Conservation (phyloP, 2,329 filamentous ascomycete species). For the Rutstroemia sydowiana region DNA sequence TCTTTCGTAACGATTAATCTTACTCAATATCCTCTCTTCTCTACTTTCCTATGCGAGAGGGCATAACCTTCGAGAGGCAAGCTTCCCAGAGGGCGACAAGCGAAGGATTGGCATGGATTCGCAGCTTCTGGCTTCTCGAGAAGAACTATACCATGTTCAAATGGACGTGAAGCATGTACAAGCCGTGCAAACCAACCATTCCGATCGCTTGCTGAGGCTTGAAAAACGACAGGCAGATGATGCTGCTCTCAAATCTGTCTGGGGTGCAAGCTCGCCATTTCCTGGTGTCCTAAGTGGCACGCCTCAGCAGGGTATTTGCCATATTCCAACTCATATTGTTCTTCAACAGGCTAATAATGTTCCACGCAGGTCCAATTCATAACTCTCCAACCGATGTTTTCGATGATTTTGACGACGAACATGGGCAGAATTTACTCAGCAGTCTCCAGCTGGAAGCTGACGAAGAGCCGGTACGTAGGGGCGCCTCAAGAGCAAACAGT, state of each 20-base stretch:
- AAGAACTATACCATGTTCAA: constrained; percentile 61
- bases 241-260: constrained; percentile 72
- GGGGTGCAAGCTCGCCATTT: constrained; percentile 86
- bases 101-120: constrained; percentile 51
- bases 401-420: constrained; percentile 78
- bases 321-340: not conserved
- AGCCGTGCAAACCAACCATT: constrained; percentile 53
- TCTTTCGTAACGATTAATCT: not conserved
- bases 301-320: constrained; percentile 72
- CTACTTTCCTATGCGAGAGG: constrained; percentile 4
- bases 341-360: constrained; percentile 18
- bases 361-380: constrained; percentile 62
- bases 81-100: constrained; percentile 9
- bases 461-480: constrained; percentile 76
- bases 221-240: constrained; percentile 63
- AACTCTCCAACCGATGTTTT: constrained; percentile 79
- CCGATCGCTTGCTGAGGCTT: constrained; percentile 52
- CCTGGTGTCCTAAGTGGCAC: constrained; percentile 77
- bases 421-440: constrained; percentile 70
- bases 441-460: constrained; percentile 81
- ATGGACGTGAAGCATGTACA: constrained; percentile 66
- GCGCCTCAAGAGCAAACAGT: constrained; percentile 90
- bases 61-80: not conserved
- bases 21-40: not conserved
- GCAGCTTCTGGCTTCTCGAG: constrained; percentile 50